Base-by-base conservation (phyloP, 257 asterid genomes). In the Plantago ovata region DNA sequence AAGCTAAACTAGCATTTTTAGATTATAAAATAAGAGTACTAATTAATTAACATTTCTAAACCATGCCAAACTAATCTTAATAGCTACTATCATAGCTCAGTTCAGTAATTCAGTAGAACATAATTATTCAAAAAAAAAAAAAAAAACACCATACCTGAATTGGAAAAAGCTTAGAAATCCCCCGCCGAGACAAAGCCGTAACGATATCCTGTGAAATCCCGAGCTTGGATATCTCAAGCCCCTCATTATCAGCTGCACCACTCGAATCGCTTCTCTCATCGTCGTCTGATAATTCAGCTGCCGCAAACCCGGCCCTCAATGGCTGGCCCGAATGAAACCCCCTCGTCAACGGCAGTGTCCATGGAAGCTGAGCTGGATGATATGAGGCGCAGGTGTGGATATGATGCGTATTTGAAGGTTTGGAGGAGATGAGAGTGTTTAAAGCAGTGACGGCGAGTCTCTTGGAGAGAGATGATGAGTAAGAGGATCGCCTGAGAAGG, bases 171-270 rank as follows among this genome's bases (percentile, higher is more conserved):
- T 69, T 84, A 39, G 79, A 61, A 59, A 92, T 92, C 12, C 95
- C 95, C 80, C 53, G 88, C 43, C 24, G 16, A 13, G 83, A 79
- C 78, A 88, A 82, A 38, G 95, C 74, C 7, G 78, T 66, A 3
- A 82, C 84, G 61, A 92, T 81, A 58, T 81, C 84, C 22, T 75
- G 70, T 1, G 91, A 61, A 65, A 92, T 84, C 55, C 93, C 96
- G 28, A 92, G 95, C 61, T 85, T 85, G 0, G 96, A 63, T 16
- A 92, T 85, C 74, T 88, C 96, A n/a, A 92, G 90, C 38, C 98
- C 94, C 16, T 89, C 95, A 38, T n/a, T n/a, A n/a, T 80, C 95
- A 2, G 69, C 53, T 15, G 70, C 12, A 22, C 65, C 77, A 51
- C 58, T 60, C 2, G 81, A 60, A 56, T 60, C 60, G 64, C 70